These are phyloP conservation scores for Boletus huronensis DNA, from an alignment of 768 basidiomycete genomes.

Conservation along the genomic window DNA sequence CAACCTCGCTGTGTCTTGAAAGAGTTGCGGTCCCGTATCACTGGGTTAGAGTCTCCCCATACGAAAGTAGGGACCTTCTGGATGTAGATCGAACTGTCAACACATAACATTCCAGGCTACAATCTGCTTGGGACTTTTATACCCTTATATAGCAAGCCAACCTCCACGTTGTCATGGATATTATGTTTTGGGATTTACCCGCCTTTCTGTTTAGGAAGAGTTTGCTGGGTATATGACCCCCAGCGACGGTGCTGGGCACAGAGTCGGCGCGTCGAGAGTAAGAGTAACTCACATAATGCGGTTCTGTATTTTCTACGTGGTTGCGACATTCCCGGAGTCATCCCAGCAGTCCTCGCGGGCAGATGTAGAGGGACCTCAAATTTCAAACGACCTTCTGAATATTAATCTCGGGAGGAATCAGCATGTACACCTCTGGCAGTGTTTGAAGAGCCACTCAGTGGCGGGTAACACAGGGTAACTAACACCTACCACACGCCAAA, in stretches of 20 bases:
- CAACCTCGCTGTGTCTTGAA: not conserved
- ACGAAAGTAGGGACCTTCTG: not conserved
- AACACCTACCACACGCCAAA: not conserved
- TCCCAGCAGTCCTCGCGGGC: not conserved
- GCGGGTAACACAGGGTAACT: not conserved
- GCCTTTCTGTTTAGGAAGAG: not conserved
- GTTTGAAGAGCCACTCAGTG: not conserved
- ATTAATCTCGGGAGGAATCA: not conserved
- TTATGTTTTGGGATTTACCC: not conserved
- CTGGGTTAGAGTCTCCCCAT: not conserved
- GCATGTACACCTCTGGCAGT: not conserved
- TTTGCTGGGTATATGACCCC: not conserved
- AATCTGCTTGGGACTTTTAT: not conserved
- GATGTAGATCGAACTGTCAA: not conserved
- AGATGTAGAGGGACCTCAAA: not conserved
- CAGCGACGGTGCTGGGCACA: not conserved
- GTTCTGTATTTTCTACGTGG: not conserved
- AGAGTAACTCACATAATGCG: not conserved
- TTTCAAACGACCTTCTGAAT: not conserved
- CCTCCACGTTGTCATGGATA: slow-evolving; percentile 8
- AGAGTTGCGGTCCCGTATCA: not conserved
- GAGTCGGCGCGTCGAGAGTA: not conserved
- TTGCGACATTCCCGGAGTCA: not conserved
- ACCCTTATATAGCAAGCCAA: not conserved
- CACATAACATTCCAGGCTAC: not conserved